Evolutionary conservation across 1,284 basidiomycete genomes (phyloP).

Genomic region (Ganoderma lingzhi): DNA sequence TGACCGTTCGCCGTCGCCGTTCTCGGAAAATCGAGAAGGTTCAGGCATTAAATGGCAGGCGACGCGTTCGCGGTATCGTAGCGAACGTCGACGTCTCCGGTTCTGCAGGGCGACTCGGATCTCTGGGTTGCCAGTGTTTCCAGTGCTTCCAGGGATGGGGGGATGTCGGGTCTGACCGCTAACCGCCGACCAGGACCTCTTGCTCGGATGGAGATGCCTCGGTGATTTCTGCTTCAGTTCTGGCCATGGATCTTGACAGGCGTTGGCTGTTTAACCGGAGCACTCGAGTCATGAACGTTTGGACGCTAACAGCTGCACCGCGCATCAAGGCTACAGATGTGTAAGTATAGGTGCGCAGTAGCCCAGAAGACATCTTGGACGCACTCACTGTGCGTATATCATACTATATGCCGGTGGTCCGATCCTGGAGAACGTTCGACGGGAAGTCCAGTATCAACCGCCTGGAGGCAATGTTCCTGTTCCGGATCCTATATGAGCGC

Average conservation of each 20-base stretch:
- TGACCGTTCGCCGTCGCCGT: too few species aligned
- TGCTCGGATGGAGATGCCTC: conserved; percentile 1
- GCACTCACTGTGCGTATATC: background rate
- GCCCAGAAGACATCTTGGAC: background rate
- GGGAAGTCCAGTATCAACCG: background rate
- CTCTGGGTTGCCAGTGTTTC: background rate
- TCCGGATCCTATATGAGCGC: background rate
- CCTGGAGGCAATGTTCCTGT: conserved; percentile 1
- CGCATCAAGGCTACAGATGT: background rate
- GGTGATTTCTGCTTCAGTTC: background rate
- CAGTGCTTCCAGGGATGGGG: conserved; percentile 1
- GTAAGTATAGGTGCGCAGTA: background rate
- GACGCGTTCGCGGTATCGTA: background rate
- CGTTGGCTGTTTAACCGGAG: too few species aligned
- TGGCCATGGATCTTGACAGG: background rate
- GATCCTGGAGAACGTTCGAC: background rate
- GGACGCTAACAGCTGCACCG: background rate
- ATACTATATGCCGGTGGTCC: background rate
- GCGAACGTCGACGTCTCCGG: background rate
- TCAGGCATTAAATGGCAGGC: background rate
- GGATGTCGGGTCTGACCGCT: background rate
- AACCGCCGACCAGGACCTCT: background rate
- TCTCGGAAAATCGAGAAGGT: conserved; percentile 1
- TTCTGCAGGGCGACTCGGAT: background rate
- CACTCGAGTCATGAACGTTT: too few species aligned